Evolutionary conservation across 2,329 filamentous ascomycete genomes (phyloP).

Genomic region (Amesomyces nigricolor): DNA sequence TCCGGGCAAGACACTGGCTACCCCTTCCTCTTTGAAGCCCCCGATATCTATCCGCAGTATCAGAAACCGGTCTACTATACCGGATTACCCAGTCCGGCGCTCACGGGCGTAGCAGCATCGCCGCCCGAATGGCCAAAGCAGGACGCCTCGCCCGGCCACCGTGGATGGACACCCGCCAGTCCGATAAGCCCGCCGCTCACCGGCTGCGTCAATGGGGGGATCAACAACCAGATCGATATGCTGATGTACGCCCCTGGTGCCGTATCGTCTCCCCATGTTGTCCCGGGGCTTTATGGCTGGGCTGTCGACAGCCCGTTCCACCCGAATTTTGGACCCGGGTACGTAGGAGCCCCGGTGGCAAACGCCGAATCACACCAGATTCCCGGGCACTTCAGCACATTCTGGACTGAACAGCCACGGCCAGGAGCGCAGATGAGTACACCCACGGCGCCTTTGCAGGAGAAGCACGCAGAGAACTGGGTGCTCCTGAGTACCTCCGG

Average conservation of each 20-base stretch:
- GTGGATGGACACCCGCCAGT: neutral
- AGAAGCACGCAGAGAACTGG: too few species aligned
- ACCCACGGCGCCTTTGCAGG: too few species aligned
- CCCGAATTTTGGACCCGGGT: neutral
- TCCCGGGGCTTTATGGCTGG: neutral
- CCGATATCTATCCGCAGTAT: neutral
- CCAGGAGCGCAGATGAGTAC: neutral
- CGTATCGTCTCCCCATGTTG: neutral
- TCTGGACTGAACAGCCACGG: neutral
- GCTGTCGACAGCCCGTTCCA: neutral
- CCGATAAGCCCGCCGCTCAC: constrained; percentile 1
- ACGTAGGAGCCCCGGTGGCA: neutral
- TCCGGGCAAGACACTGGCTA: neutral
- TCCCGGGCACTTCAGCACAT: neutral
- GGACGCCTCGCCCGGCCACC: neutral
- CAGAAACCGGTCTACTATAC: neutral
- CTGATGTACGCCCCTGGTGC: neutral
- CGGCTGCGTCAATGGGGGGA: neutral
- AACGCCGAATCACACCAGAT: neutral
- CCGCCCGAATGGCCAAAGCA: neutral
- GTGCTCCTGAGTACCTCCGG: too few species aligned
- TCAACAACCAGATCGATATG: neutral
- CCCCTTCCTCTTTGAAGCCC: neutral
- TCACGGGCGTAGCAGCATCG: constrained; percentile 2
- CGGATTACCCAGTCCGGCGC: constrained; percentile 7